phyloP scores from a whole-genome alignment of 495 filamentous ascomycete genomes.

The Neurospora sp. region DNA sequence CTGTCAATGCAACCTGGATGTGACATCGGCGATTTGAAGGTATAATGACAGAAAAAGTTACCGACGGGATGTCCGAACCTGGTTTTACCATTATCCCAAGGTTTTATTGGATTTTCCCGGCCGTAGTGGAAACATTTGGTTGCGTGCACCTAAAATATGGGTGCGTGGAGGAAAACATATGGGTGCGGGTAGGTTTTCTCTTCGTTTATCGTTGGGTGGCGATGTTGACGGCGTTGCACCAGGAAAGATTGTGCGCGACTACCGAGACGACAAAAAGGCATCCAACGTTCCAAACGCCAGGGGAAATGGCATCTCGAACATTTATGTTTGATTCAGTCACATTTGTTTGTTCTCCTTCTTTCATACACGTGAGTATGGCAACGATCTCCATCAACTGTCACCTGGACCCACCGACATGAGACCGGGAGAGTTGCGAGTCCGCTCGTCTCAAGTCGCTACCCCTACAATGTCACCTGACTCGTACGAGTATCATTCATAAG shows the following conservation, averaged over 20 bases:
- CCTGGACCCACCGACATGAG: not conserved
- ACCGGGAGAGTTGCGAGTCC: not conserved
- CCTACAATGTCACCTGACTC: not conserved
- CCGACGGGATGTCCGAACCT: not conserved
- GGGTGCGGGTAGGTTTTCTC: not conserved
- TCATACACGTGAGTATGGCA: not conserved
- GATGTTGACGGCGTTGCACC: not conserved
- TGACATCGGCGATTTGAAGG: not conserved
- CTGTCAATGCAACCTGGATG: not conserved
- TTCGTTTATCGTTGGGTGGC: not conserved
- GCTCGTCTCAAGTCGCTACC: not conserved
- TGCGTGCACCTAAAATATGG: not conserved
- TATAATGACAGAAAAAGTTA: not conserved
- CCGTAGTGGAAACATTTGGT: not conserved
- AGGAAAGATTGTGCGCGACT: not conserved
- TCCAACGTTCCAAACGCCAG: not conserved
- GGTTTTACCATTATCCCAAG: not conserved
- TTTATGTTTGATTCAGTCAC: not conserved
- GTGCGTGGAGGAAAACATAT: not conserved
- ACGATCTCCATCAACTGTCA: not conserved
- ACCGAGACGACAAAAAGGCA: not conserved
- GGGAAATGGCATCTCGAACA: not conserved
- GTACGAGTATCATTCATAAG: not conserved
- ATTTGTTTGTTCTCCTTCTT: not conserved
- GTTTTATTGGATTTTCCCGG: not conserved